Conservation (phyloP, 1,284 basidiomycete species). For the Ustilago cynodontis region DNA sequence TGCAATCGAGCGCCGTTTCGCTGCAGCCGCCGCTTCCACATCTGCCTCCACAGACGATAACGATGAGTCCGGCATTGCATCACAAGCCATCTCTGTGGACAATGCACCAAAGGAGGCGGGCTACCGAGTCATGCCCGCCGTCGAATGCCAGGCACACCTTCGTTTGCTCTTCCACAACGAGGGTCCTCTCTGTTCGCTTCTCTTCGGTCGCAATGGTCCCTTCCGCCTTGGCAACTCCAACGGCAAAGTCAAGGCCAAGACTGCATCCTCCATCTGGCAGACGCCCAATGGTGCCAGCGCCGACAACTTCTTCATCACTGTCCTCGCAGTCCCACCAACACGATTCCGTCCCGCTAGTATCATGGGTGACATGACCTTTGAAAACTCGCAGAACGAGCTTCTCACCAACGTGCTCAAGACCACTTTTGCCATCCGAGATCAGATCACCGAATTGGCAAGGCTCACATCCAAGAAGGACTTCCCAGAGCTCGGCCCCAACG, state of each 20-base stretch:
- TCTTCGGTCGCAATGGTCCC: conserved; percentile 93
- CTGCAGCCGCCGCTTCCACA: conserved; percentile 23
- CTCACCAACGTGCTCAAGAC: conserved; percentile 85
- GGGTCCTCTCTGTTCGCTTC: conserved; percentile 81
- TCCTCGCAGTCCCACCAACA: conserved; percentile 89
- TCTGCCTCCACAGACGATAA: conserved; percentile 26
- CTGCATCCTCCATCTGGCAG: conserved; percentile 33
- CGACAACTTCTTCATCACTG: conserved; percentile 98
- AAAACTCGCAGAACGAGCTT: conserved; percentile 97
- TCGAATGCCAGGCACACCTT: conserved; percentile 93
- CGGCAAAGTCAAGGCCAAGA: conserved; percentile 39
- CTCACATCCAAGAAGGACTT: conserved; percentile 76
- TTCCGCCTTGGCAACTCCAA: conserved; percentile 72
- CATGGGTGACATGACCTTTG: conserved; percentile 92
- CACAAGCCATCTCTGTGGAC: conserved; percentile 51
- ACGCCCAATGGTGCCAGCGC: conserved; percentile 76
- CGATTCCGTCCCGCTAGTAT: conserved; percentile 94
- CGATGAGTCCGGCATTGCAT: conserved; percentile 30
- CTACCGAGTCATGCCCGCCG: conserved; percentile 83
- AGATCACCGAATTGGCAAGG: conserved; percentile 78
- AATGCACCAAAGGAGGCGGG: conserved; percentile 58
- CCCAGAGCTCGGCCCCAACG: conserved; percentile 55
- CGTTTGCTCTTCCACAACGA: conserved; percentile 90
- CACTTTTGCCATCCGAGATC: conserved; percentile 71
- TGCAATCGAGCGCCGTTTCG: conserved; percentile 38